Evolutionary conservation across 169 alveolate genomes (phyloP).

Genomic region (Plasmodium reichenowi): DNA sequence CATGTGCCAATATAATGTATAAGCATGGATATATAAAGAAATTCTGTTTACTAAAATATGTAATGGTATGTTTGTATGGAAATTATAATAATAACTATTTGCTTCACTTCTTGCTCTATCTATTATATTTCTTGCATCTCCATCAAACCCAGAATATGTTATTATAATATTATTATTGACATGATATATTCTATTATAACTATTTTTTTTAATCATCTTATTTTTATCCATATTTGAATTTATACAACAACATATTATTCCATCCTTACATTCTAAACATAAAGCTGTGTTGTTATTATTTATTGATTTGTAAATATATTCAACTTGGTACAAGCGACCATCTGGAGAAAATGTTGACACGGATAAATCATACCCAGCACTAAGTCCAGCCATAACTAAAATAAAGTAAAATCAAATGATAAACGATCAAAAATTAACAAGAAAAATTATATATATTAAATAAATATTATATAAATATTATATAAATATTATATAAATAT

Average conservation of each 20-base stretch:
- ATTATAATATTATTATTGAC: constrained; percentile 89
- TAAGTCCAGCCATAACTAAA: constrained; percentile 89
- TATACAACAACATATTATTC: constrained; percentile 88
- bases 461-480: too few species aligned
- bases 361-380: constrained; percentile 94
- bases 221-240: constrained; percentile 66
- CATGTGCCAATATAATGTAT: constrained; percentile 91
- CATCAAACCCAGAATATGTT: constrained; percentile 92
- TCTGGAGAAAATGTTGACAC: constrained; percentile 97
- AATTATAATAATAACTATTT: constrained; percentile 87
- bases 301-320: constrained; percentile 95
- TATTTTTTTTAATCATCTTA: constrained; percentile 77
- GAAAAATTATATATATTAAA: background rate
- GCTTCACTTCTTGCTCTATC: constrained; percentile 93
- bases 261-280: constrained; percentile 93
- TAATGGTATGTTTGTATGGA: constrained; percentile 92
- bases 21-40: constrained; percentile 92
- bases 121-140: constrained; percentile 94
- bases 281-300: constrained; percentile 93
- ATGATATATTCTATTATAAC: constrained; percentile 91
- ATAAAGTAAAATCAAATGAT: background rate
- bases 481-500: too few species aligned
- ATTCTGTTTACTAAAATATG: constrained; percentile 94
- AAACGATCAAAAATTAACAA: background rate
- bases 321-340: constrained; percentile 96